Conservation (phyloP, 2,329 filamentous ascomycete genomes). For the Botryotinia narcissicola region DNA sequence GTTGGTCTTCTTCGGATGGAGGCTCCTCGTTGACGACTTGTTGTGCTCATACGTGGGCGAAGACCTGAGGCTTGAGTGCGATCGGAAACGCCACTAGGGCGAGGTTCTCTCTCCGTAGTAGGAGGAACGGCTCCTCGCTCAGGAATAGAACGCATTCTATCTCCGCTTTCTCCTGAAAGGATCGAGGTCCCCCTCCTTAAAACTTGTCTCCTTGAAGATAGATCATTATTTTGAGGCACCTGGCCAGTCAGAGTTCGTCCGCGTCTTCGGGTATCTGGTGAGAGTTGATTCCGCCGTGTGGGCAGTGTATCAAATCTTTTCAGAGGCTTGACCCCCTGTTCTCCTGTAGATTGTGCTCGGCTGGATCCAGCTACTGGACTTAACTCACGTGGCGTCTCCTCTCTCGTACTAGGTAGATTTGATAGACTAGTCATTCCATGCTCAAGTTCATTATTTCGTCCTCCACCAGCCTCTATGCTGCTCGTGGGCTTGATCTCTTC, state of each 20-base stretch:
- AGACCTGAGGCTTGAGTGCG: slow-evolving; percentile 16
- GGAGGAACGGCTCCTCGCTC: slow-evolving; percentile 14
- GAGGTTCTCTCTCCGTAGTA: background rate
- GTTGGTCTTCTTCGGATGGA: slow-evolving; percentile 15
- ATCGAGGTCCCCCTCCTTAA: slow-evolving; percentile 13
- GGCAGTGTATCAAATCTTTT: slow-evolving; percentile 19
- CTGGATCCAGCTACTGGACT: background rate
- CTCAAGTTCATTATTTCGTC: slow-evolving; percentile 14
- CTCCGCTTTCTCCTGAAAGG: background rate
- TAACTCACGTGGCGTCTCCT: slow-evolving; percentile 1
- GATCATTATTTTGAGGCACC: background rate
- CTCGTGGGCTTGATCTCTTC: slow-evolving; percentile 6
- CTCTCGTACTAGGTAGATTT: background rate
- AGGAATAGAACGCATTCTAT: slow-evolving; percentile 13
- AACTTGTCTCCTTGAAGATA: slow-evolving; percentile 3
- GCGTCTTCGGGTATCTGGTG: slow-evolving; percentile 13
- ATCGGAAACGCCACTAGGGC: slow-evolving; percentile 3
- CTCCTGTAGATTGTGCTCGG: background rate
- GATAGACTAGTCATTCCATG: background rate
- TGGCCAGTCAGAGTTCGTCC: slow-evolving; percentile 15
- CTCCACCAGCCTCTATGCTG: slow-evolving; percentile 6
- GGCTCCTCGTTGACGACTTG: slow-evolving; percentile 16
- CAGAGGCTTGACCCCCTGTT: background rate
- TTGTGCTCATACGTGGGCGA: slow-evolving; percentile 13
- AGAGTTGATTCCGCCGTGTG: slow-evolving; percentile 3